Evolutionary conservation across 2,329 filamentous ascomycete species (phyloP).

Genomic region (Hawksworthiomyces lignivorus): DNA sequence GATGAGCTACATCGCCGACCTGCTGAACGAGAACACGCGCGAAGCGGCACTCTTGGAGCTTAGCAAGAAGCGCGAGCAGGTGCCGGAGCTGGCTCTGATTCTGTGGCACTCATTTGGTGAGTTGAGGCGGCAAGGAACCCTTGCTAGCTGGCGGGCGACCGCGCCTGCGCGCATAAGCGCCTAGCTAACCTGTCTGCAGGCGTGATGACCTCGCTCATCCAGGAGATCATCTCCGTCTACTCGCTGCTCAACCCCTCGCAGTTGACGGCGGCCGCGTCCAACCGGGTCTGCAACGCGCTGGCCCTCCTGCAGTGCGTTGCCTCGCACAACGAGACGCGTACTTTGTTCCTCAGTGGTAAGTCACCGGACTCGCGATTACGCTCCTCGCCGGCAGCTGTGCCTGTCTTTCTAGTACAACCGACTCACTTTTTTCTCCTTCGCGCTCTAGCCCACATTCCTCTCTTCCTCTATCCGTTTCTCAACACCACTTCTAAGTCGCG

Average conservation of each 20-base stretch:
- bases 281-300: conserved; percentile 94
- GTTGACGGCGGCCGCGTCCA: conserved; percentile 93
- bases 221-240: conserved; percentile 99
- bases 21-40: conserved; percentile 77
- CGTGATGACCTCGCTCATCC: conserved; percentile 94
- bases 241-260: conserved; percentile 94
- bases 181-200: conserved; percentile 40
- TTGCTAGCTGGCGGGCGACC: too few species aligned
- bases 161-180: too few species aligned
- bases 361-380: too few species aligned
- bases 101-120: conserved; percentile 97
- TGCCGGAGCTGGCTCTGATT: conserved; percentile 90
- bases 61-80: conserved; percentile 97
- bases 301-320: conserved; percentile 95
- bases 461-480: conserved; percentile 96
- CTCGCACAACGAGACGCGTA: conserved; percentile 92
- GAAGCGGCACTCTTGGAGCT: conserved; percentile 90
- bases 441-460: conserved; percentile 82
- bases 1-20: conserved; percentile 85
- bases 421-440: not conserved
- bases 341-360: conserved; percentile 85
- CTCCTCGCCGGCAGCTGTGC: too few species aligned
- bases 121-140: too few species aligned
- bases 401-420: too few species aligned
- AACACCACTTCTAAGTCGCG: conserved; percentile 98